Conservation (phyloP, 192 early-diverging fungal species). For the Podila horticola region DNA sequence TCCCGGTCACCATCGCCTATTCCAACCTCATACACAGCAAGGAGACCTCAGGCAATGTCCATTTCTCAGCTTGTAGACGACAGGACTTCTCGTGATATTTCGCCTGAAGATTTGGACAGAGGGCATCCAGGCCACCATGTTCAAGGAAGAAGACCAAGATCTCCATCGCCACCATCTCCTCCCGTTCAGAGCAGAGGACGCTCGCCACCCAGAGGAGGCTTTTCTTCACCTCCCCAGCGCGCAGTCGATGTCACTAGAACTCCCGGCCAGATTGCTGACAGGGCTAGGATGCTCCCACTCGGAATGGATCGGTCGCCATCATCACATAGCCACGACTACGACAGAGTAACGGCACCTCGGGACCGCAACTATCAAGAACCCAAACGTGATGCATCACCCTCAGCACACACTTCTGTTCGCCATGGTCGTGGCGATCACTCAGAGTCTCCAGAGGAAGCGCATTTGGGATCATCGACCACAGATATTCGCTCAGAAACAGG, state of each 20-base stretch:
- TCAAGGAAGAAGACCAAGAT: constrained; percentile 13
- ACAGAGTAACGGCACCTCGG: not conserved
- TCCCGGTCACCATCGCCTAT: constrained; percentile 38
- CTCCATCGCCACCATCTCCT: constrained; percentile 14
- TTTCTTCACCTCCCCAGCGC: constrained; percentile 1
- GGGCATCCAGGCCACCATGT: constrained; percentile 5
- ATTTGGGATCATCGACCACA: no score
- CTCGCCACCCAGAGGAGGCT: constrained; percentile 9
- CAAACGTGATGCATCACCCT: not conserved
- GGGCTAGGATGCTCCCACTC: constrained; percentile 24
- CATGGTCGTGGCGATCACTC: not conserved
- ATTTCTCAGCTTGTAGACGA: constrained; percentile 38
- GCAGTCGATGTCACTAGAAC: not conserved
- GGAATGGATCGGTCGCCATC: constrained; percentile 1
- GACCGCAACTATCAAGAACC: not conserved
- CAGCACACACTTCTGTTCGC: not conserved
- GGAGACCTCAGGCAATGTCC: constrained; percentile 35
- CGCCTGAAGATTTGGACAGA: constrained; percentile 20
- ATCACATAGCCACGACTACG: not conserved
- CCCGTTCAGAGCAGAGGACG: constrained; percentile 3
- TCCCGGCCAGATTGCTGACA: constrained; percentile 33
- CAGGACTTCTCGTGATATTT: constrained; percentile 21
- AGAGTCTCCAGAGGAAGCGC: not conserved
- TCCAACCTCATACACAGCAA: constrained; percentile 4
- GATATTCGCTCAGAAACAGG: not conserved